These are phyloP conservation scores for Fibroporia radiculosa DNA, from an alignment of 768 basidiomycete genomes.

Conservation along the genomic window DNA sequence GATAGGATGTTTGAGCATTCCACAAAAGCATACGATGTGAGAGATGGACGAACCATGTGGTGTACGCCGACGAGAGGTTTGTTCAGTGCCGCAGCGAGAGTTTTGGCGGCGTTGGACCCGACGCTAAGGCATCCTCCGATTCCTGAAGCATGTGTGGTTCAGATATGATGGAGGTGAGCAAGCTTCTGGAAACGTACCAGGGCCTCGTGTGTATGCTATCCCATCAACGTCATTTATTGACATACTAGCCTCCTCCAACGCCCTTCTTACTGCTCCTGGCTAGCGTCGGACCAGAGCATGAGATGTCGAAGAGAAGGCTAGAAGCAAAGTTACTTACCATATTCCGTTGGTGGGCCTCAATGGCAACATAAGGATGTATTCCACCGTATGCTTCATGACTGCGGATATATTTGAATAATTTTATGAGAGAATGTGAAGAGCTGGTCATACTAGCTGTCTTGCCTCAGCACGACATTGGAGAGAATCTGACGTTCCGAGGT, in stretches of 20 bases:
- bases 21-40: constrained; percentile 6
- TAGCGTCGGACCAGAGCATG: constrained; percentile 24
- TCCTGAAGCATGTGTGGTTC: constrained; percentile 31
- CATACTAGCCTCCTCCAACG: constrained; percentile 59
- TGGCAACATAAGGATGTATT: constrained; percentile 73
- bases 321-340: constrained; percentile 40
- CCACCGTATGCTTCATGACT: constrained; percentile 61
- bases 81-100: constrained; percentile 65
- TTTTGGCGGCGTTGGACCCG: constrained; percentile 76
- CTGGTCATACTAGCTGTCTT: constrained; percentile 51
- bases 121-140: constrained; percentile 78
- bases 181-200: constrained; percentile 36
- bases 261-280: constrained; percentile 67
- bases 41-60: constrained; percentile 67
- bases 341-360: constrained; percentile 70
- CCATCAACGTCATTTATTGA: constrained; percentile 64
- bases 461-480: constrained; percentile 83
- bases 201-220: constrained; percentile 86
- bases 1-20: constrained; percentile 8
- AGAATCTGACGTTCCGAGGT: constrained; percentile 60
- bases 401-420: background rate
- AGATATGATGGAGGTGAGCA: constrained; percentile 3
- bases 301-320: background rate
- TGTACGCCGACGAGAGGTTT: constrained; percentile 88
- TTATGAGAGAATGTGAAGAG: background rate